Conservation (phyloP, 345 rosid species). For the Erodium maritimum region DNA sequence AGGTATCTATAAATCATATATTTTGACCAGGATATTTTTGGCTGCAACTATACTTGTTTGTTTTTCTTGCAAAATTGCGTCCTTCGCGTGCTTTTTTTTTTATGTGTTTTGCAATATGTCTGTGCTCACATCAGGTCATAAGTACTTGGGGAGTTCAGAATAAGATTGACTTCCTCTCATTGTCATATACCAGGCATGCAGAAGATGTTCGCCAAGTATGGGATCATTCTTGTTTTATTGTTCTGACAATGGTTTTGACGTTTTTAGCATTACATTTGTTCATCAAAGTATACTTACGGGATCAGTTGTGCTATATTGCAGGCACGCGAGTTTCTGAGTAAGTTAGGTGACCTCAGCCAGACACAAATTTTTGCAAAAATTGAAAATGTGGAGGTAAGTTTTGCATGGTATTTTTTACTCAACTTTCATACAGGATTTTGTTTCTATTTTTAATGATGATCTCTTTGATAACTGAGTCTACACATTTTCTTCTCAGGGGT, state of each 20-base stretch:
- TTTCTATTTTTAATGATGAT: neutral
- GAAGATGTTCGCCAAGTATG: conserved; percentile 89
- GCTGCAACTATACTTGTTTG: neutral
- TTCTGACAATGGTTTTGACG: neutral
- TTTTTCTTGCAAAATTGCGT: conserved; percentile 3
- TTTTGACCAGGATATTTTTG: too few species aligned
- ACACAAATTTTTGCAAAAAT: conserved; percentile 95
- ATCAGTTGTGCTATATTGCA: conserved; percentile 21
- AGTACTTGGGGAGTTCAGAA: conserved; percentile 89
- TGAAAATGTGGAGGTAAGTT: conserved; percentile 73
- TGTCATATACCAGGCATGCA: conserved; percentile 89
- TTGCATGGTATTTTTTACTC: neutral
- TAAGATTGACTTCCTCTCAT: conserved; percentile 88
- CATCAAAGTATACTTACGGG: neutral
- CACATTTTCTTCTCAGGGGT: conserved; percentile 38
- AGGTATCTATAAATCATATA: conserved; percentile 29
- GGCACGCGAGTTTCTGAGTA: conserved; percentile 79
- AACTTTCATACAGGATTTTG: neutral
- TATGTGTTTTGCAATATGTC: neutral
- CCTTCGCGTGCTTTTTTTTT: neutral
- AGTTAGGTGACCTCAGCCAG: conserved; percentile 72
- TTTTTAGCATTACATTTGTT: neutral
- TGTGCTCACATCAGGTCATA: conserved; percentile 41
- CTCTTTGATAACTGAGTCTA: neutral
- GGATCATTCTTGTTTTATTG: neutral